These are phyloP conservation scores for Hypoxylon subgilvum DNA, from an alignment of 495 filamentous ascomycete species.

Conservation along the genomic window DNA sequence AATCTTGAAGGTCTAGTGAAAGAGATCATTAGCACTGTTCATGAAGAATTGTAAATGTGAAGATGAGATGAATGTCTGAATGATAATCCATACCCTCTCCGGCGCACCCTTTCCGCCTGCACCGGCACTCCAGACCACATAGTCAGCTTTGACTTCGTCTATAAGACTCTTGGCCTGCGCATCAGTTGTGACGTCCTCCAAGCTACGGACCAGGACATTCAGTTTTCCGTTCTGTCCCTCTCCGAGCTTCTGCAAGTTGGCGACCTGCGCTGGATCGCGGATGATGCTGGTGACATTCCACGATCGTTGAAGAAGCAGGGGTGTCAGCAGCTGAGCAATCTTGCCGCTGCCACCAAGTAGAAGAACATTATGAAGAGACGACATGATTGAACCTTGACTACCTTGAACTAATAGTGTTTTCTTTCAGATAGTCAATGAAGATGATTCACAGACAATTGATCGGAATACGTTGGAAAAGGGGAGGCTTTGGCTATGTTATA, in stretches of 20 bases:
- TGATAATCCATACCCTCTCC: conserved; percentile 47
- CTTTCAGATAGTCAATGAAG: too few relatives aligned
- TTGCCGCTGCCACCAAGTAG: conserved; percentile 85
- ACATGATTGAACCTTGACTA: too few relatives aligned
- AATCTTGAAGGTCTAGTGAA: conserved; percentile 52
- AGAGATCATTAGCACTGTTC: conserved; percentile 38
- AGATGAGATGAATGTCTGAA: conserved; percentile 48
- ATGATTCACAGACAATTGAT: background rate
- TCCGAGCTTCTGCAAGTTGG: conserved; percentile 65
- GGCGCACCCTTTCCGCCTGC: conserved; percentile 79
- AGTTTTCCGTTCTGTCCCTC: conserved; percentile 57
- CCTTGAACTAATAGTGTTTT: too few relatives aligned
- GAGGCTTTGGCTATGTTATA: too few relatives aligned
- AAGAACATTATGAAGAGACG: conserved; percentile 59
- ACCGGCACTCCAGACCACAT: conserved; percentile 80
- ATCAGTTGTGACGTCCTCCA: conserved; percentile 71
- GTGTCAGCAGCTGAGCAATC: conserved; percentile 76
- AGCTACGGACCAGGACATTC: conserved; percentile 67
- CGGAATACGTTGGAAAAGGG: background rate
- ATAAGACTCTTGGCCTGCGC: conserved; percentile 67
- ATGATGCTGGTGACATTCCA: conserved; percentile 82
- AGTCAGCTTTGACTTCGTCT: conserved; percentile 66
- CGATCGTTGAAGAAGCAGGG: conserved; percentile 70
- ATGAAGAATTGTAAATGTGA: conserved; percentile 7
- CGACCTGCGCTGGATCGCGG: conserved; percentile 69